Percentiles rank a stretch among this genome's conserved stretches.
These are phyloP conservation scores for Suhomyces chickasaworum DNA, from an alignment of 1,139 yeast species.

Conservation along the genomic window DNA sequence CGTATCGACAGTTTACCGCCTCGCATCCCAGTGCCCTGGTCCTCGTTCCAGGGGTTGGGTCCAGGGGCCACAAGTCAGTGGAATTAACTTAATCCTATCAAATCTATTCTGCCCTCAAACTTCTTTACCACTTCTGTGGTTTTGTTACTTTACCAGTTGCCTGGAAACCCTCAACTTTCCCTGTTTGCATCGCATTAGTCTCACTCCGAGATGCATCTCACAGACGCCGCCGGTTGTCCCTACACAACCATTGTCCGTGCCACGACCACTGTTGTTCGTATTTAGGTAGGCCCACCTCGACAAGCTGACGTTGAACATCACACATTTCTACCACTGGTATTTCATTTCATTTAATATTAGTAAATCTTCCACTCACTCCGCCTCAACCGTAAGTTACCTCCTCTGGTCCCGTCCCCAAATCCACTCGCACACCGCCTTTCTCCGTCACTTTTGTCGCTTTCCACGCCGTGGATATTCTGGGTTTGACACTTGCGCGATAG, in stretches of 20 bases:
- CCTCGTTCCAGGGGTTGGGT: background rate
- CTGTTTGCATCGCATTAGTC: background rate
- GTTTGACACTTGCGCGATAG: conserved; percentile 14
- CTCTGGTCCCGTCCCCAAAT: background rate
- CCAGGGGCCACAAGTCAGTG: background rate
- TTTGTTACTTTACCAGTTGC: background rate
- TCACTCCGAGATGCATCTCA: conserved; percentile 3
- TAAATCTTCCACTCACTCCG: background rate
- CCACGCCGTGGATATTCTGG: conserved; percentile 5
- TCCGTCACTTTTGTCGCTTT: conserved; percentile 3
- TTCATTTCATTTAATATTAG: background rate
- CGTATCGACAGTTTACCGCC: conserved; percentile 7
- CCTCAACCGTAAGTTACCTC: background rate
- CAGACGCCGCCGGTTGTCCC: background rate
- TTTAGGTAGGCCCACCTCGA: background rate
- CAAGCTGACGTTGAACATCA: background rate
- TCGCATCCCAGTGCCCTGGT: conserved; percentile 5
- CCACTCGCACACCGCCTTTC: conserved; percentile 1
- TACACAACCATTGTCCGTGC: conserved; percentile 2
- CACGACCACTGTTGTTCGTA: conserved; percentile 3
- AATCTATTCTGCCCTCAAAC: no score
- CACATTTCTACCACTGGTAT: background rate
- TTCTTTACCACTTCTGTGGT: background rate
- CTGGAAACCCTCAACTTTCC: background rate
- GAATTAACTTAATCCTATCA: background rate